These are phyloP conservation scores for Fusarium nanum DNA, from an alignment of 2,329 filamentous ascomycete genomes.

Conservation along the genomic window DNA sequence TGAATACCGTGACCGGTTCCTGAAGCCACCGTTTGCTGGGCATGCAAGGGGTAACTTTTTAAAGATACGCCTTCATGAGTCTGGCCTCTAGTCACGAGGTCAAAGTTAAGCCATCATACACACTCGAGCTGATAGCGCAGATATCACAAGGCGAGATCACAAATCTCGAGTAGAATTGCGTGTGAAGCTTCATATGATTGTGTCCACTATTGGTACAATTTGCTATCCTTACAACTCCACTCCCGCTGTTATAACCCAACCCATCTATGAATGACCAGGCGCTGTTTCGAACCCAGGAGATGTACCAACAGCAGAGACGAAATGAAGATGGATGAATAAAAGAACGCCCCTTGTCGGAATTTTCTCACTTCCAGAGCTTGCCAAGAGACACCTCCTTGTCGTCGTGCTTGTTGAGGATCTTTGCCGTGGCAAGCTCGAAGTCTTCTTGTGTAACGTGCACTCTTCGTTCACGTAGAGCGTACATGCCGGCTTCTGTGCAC, in stretches of 20 bases:
- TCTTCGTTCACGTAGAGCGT: slow-evolving; percentile 90
- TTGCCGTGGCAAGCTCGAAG: slow-evolving; percentile 97
- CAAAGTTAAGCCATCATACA: neutral
- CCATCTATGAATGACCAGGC: slow-evolving; percentile 45
- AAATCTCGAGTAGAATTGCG: neutral
- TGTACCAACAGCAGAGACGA: slow-evolving; percentile 42
- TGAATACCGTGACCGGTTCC: neutral
- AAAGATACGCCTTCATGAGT: neutral
- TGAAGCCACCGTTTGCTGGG: neutral
- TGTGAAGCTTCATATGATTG: slow-evolving; percentile 26
- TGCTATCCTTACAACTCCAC: slow-evolving; percentile 52
- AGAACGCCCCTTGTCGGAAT: slow-evolving; percentile 28
- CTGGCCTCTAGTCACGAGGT: neutral
- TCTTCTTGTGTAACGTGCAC: slow-evolving; percentile 99
- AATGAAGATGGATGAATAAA: slow-evolving; percentile 39
- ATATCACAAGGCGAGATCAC: slow-evolving; percentile 3
- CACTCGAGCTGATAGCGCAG: neutral
- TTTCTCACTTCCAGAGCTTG: slow-evolving; percentile 74
- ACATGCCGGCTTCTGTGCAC: slow-evolving; percentile 99
- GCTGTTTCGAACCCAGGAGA: slow-evolving; percentile 34
- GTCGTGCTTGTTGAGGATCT: slow-evolving; percentile 99
- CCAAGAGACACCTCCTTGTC: slow-evolving; percentile 94
- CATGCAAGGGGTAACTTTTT: neutral
- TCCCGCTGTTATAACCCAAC: slow-evolving; percentile 43
- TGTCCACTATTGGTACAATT: slow-evolving; percentile 49